phyloP scores from a whole-genome alignment of 2,329 filamentous ascomycete species.

The Lecanicillium sp. region DNA sequence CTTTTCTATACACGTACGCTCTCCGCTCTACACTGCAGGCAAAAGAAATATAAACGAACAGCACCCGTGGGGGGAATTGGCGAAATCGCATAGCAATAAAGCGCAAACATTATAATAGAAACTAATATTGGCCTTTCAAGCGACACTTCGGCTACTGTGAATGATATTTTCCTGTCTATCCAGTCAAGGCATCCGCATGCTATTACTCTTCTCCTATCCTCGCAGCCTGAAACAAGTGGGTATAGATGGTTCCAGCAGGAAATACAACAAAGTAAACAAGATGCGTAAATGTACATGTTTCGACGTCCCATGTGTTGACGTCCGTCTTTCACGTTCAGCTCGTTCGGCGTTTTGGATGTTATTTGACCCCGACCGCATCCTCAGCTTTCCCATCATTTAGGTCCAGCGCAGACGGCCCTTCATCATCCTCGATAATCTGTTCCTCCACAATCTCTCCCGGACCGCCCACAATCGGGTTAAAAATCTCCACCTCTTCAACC shows the following conservation, averaged over 20 bases:
- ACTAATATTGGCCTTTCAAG: no score
- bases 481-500: conserved; percentile 54
- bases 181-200: no score
- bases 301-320: no score
- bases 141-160: no score
- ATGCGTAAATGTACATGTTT: no score
- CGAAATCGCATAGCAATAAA: no score
- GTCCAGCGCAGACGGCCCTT: conserved; percentile 20
- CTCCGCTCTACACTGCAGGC: neutral
- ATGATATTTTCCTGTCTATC: no score
- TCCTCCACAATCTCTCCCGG: conserved; percentile 41
- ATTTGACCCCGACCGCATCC: conserved; percentile 1
- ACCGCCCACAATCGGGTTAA: conserved; percentile 43
- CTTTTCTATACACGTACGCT: neutral
- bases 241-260: conserved; percentile 11
- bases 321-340: no score
- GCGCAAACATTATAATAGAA: no score
- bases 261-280: neutral
- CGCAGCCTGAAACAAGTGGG: conserved; percentile 6
- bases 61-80: no score
- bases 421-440: conserved; percentile 40
- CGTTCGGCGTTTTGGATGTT: neutral
- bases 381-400: conserved; percentile 4
- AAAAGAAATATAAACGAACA: no score
- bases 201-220: neutral